Conservation (phyloP, 139 green algal genomes). For the Ettlia oleoabundans region DNA sequence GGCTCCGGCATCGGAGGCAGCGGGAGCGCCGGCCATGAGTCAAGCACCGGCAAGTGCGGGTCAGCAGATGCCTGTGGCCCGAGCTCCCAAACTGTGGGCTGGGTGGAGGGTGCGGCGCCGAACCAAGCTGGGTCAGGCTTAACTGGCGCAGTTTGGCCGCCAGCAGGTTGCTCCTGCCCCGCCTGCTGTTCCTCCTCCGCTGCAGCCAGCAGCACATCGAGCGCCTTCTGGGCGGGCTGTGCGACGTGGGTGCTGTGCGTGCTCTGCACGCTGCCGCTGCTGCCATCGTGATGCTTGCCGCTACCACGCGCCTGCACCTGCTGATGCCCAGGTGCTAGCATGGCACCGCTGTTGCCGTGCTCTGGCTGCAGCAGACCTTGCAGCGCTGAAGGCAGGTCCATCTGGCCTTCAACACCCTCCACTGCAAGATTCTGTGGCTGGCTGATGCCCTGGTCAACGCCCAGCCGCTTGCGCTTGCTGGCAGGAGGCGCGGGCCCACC, state of each 20-base stretch:
- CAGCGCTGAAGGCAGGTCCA: not conserved
- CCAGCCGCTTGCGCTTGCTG: no score
- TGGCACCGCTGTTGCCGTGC: not conserved
- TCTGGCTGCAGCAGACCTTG: not conserved
- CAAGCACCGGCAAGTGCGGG: not conserved
- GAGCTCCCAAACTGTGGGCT: not conserved
- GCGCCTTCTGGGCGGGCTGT: not conserved
- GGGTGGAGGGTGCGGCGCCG: no score
- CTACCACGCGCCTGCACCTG: not conserved
- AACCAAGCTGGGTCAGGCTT: no score
- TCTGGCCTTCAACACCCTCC: not conserved
- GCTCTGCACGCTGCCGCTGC: not conserved
- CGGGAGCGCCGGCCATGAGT: no score
- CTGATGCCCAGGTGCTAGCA: not conserved
- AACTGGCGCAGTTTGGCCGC: not conserved
- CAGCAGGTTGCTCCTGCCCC: not conserved
- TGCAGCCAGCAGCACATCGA: slow-evolving; percentile 6
- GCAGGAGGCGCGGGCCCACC: no score
- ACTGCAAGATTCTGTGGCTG: not conserved
- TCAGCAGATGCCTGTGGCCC: not conserved
- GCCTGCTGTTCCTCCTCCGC: slow-evolving; percentile 8
- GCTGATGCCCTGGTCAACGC: no score
- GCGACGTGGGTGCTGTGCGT: not conserved
- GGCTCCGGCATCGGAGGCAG: not conserved
- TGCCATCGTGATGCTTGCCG: not conserved